Conservation (phyloP, 352 stramenopile genomes). For the Phytophthora sp. region DNA sequence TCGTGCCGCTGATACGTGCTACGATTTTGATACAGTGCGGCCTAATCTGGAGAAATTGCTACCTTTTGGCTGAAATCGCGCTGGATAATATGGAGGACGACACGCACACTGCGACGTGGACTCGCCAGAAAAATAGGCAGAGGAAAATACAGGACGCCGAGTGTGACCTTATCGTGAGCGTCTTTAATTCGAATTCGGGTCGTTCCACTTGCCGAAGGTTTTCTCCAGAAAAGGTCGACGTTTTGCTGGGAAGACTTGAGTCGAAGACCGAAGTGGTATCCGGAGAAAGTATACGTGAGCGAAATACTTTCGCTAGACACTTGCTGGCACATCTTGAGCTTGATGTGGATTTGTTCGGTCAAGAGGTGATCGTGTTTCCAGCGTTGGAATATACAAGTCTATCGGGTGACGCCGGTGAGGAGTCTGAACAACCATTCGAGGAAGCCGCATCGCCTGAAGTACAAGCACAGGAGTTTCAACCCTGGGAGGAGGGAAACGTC, state of each 20-base stretch:
- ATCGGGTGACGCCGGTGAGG: background rate
- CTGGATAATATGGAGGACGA: slow-evolving; percentile 18
- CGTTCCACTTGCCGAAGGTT: slow-evolving; percentile 33
- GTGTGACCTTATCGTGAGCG: slow-evolving; percentile 39
- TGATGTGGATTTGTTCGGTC: slow-evolving; percentile 61
- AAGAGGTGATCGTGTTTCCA: slow-evolving; percentile 64
- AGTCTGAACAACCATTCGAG: slow-evolving; percentile 3
- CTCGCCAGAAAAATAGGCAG: slow-evolving; percentile 4
- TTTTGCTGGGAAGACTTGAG: slow-evolving; percentile 17
- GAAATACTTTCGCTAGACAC: slow-evolving; percentile 41
- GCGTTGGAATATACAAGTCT: slow-evolving; percentile 37
- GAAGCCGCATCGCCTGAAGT: slow-evolving; percentile 9
- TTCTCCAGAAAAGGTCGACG: slow-evolving; percentile 17
- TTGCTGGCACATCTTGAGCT: slow-evolving; percentile 52
- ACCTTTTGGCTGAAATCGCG: slow-evolving; percentile 50
- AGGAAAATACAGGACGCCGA: slow-evolving; percentile 31
- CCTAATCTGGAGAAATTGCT: slow-evolving; percentile 59
- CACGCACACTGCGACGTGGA: background rate
- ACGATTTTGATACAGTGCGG: slow-evolving; percentile 55
- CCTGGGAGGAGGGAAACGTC: slow-evolving; percentile 23
- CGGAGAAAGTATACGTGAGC: slow-evolving; percentile 9
- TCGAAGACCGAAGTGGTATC: background rate
- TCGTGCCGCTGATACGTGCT: slow-evolving; percentile 5
- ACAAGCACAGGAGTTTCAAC: slow-evolving; percentile 11
- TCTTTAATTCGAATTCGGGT: slow-evolving; percentile 55